Evolutionary conservation across 1,139 yeast species (phyloP), one percentile per base, ranked within the genome.

Genomic region (Kurtzmaniella quercitrusa): DNA sequence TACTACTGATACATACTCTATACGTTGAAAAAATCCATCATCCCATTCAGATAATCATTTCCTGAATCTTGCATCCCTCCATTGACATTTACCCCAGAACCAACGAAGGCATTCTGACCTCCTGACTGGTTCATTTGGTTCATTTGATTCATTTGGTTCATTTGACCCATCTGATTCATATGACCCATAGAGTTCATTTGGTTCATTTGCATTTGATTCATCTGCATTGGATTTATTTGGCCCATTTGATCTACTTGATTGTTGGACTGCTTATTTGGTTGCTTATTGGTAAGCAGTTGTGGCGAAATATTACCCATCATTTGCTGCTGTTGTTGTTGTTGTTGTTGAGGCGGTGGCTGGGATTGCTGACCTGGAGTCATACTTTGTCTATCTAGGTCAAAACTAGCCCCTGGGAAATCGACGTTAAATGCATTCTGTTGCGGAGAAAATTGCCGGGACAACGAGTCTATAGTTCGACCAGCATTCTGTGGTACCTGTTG

Each of bases 1-100:
- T 21, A 21, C 23, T 27, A 27, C 12, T 27, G 31, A 27, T 27
- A 27, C 31, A 27, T 43, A 41, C 37, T 40, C 34, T 40, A 34
- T 43, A 43, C 45, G 37, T 36, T 43, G 31, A 39, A 40, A 41
- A 43, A 43, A 25, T 43, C 46, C 41, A 43, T 29, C 46, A 43
- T 41, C 6, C 37, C 43, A 17, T 29, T 31, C 36, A 31, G 36
- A 14, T 31, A 31, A 14, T 31, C 36, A 15, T 31, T 31, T 8
- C 36, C 14, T 15, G 36, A 31, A 15, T 31, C 36, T 31, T 31
- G 36, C 12, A 27, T 27, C 14, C 36, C 37, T 10, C 38, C 37
- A 25, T 39, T 40, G 6, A n/a, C 18, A 15, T 31, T 31, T 3
- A 31, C 18, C 6, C 18, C 36, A 9, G 36, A 5, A 17, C 36